Conservation (phyloP, 139 green algal genomes). For the Closterium sp. region DNA sequence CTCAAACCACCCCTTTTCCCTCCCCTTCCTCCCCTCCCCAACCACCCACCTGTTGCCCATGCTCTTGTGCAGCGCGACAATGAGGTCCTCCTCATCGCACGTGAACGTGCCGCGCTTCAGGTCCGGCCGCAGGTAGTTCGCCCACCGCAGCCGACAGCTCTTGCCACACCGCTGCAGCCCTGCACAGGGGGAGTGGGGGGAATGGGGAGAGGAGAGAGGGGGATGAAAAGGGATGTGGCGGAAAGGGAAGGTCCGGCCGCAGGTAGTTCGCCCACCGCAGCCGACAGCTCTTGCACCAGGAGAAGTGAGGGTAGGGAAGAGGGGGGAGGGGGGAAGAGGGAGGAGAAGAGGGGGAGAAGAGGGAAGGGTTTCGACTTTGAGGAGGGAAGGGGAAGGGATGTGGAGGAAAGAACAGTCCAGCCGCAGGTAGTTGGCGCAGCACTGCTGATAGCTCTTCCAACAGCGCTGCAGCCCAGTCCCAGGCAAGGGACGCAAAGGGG, state of each 20-base stretch:
- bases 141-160: conserved; percentile 43
- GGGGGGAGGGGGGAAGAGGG: neutral
- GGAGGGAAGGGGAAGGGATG: too few species aligned
- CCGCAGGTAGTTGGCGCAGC: too few species aligned
- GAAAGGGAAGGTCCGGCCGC: conserved; percentile 1
- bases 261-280: conserved; percentile 46
- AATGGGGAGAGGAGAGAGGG: neutral
- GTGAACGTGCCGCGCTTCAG: conserved; percentile 41
- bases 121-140: conserved; percentile 45
- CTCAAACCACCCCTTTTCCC: too few species aligned
- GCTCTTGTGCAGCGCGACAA: conserved; percentile 24
- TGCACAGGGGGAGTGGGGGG: neutral
- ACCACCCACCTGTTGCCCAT: conserved; percentile 41
- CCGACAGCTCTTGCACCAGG: conserved; percentile 41
- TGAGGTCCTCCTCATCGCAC: conserved; percentile 37
- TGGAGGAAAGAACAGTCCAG: too few species aligned
- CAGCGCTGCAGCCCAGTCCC: too few species aligned
- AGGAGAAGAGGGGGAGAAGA: neutral
- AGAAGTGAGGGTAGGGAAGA: too few species aligned
- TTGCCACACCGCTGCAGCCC: conserved; percentile 39
- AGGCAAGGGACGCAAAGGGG: too few species aligned
- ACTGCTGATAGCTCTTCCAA: too few species aligned
- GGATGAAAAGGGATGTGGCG: too few species aligned
- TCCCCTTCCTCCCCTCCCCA: too few species aligned
- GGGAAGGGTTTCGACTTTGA: too few species aligned